phyloP scores from a whole-genome alignment of 2,329 filamentous ascomycete genomes.

The Aspergillus pseudoterreus region DNA sequence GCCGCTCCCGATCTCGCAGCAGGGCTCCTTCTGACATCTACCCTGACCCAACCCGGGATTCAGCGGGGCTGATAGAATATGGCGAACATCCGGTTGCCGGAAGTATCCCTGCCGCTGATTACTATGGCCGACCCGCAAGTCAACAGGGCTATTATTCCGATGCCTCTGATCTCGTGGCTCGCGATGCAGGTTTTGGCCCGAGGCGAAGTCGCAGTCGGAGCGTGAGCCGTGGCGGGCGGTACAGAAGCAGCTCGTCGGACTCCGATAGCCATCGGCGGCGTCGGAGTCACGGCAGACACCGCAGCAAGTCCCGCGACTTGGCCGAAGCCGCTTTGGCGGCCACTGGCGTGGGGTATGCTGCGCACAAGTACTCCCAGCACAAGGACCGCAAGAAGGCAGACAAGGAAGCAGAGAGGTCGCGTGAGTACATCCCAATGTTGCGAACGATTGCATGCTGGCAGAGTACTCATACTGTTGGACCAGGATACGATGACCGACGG shows the following conservation, averaged over 20 bases:
- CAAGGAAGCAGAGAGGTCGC: conserved; percentile 43
- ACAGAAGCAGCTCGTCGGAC: conserved; percentile 35
- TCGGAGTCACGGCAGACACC: conserved; percentile 32
- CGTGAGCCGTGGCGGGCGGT: conserved; percentile 38
- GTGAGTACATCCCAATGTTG: conserved; percentile 35
- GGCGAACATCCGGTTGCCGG: conserved; percentile 60
- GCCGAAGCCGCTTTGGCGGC: conserved; percentile 57
- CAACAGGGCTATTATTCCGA: conserved; percentile 38
- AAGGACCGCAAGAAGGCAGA: conserved; percentile 55
- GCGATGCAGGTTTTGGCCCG: conserved; percentile 24
- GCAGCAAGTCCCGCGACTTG: conserved; percentile 41
- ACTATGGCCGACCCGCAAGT: conserved; percentile 42
- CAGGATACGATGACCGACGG: conserved; percentile 28
- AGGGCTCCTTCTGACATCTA: conserved; percentile 38
- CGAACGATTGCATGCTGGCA: conserved; percentile 5
- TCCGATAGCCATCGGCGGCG: conserved; percentile 34
- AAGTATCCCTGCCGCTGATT: conserved; percentile 47
- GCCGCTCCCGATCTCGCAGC: conserved; percentile 47
- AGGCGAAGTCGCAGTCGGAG: conserved; percentile 47
- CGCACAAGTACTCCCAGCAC: conserved; percentile 55
- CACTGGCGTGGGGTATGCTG: conserved; percentile 54
- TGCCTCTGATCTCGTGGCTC: conserved; percentile 41
- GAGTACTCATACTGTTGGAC: conserved; percentile 15
- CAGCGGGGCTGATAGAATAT: conserved; percentile 59
- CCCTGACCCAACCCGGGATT: conserved; percentile 39